These are phyloP conservation scores for Drechslerella stenobrocha DNA, from an alignment of 2,329 filamentous ascomycete species.

Conservation along the genomic window DNA sequence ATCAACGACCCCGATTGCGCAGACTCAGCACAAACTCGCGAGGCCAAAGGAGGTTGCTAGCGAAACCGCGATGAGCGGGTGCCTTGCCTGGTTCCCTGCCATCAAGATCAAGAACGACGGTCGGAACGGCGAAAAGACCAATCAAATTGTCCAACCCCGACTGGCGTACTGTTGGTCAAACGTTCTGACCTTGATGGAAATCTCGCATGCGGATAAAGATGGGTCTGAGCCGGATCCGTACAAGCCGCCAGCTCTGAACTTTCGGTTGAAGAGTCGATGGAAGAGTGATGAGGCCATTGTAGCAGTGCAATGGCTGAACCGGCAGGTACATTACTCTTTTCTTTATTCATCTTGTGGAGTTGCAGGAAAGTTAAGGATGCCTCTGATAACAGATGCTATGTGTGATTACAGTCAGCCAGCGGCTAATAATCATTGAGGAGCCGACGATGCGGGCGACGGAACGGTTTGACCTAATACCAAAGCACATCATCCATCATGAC, in stretches of 20 bases:
- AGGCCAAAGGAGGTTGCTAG: slow-evolving; percentile 87
- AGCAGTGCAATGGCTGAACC: slow-evolving; percentile 92
- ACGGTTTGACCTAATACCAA: slow-evolving; percentile 86
- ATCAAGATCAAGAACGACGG: slow-evolving; percentile 76
- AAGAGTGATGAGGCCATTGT: slow-evolving; percentile 93
- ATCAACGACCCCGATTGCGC: slow-evolving; percentile 91
- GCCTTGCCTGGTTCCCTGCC: slow-evolving; percentile 94
- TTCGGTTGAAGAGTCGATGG: slow-evolving; percentile 83
- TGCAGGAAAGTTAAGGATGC: slow-evolving; percentile 18
- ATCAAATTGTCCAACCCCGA: slow-evolving; percentile 76
- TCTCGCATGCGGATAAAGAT: slow-evolving; percentile 67
- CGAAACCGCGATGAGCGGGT: slow-evolving; percentile 89
- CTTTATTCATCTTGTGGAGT: not conserved
- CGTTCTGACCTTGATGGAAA: slow-evolving; percentile 85
- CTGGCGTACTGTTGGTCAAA: slow-evolving; percentile 99
- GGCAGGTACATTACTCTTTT: slow-evolving; percentile 50
- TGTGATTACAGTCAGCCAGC: slow-evolving; percentile 90
- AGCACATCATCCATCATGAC: slow-evolving; percentile 88
- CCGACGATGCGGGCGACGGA: slow-evolving; percentile 86
- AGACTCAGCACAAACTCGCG: slow-evolving; percentile 92
- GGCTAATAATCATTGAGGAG: slow-evolving; percentile 89
- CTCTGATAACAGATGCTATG: slow-evolving; percentile 73
- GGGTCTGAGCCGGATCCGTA: slow-evolving; percentile 67
- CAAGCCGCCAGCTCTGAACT: slow-evolving; percentile 75
- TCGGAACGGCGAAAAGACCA: slow-evolving; percentile 67